Conservation (phyloP, 2,329 filamentous ascomycete genomes). For the Neocatenulostroma microsporum region DNA sequence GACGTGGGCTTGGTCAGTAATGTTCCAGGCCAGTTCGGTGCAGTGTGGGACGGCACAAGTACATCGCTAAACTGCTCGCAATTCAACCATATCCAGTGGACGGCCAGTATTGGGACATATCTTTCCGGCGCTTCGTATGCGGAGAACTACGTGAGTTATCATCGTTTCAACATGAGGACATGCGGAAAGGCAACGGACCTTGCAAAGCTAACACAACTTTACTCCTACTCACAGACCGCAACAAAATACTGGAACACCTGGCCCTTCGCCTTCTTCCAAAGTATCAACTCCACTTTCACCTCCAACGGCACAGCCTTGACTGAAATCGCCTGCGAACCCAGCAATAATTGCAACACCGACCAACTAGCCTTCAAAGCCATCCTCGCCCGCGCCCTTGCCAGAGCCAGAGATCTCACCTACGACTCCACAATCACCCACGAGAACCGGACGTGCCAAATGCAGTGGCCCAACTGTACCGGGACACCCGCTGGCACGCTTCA, state of each 20-base stretch:
- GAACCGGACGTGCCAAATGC: no score
- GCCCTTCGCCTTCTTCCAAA: constrained; percentile 7
- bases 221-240: constrained; percentile 4
- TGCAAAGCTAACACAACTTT: not conserved
- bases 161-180: no score
- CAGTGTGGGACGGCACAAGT: constrained; percentile 59
- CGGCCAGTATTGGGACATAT: constrained; percentile 49
- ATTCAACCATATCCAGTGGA: constrained; percentile 42
- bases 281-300: constrained; percentile 43
- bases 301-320: constrained; percentile 42
- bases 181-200: no score
- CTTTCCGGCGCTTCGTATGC: constrained; percentile 47
- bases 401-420: constrained; percentile 49
- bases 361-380: constrained; percentile 35
- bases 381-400: constrained; percentile 41
- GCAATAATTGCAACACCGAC: constrained; percentile 34
- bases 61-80: constrained; percentile 49
- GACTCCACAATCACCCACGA: constrained; percentile 34
- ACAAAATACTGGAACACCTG: constrained; percentile 25
- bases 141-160: constrained; percentile 45
- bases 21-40: no score
- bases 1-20: constrained; percentile 50
- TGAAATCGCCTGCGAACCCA: constrained; percentile 38
- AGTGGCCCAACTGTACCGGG: constrained; percentile 36
- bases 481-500: constrained; percentile 1